A percentile compares a stretch with the other conserved stretches of the same genome.
Evolutionary conservation across 371 early-diverging fungal species (phyloP).

Genomic region (Gilbertella persicaria): DNA sequence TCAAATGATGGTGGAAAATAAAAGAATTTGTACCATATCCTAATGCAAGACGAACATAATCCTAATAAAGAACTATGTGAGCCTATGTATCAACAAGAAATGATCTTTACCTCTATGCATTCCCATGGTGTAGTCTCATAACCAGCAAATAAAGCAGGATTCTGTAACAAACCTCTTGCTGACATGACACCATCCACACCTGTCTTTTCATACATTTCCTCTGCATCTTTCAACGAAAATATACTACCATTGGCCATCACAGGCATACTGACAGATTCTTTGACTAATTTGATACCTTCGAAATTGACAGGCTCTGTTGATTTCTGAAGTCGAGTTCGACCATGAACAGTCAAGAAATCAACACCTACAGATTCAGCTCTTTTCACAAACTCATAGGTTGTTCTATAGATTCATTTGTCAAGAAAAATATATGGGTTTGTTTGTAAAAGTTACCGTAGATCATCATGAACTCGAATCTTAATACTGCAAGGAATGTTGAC

Average conservation of each 20-base stretch:
- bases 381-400: conserved; percentile 79
- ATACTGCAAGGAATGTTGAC: conserved; percentile 75
- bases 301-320: conserved; percentile 75
- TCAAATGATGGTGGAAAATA: conserved; percentile 92
- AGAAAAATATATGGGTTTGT: not conserved
- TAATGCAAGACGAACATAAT: conserved; percentile 74
- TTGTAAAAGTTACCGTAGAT: conserved; percentile 66
- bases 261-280: conserved; percentile 71
- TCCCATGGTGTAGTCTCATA: conserved; percentile 70
- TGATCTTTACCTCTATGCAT: conserved; percentile 58
- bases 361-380: conserved; percentile 77
- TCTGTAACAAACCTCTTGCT: conserved; percentile 86
- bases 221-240: conserved; percentile 68
- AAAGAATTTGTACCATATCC: conserved; percentile 83
- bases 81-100: not conserved
- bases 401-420: conserved; percentile 30
- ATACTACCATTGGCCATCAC: conserved; percentile 85
- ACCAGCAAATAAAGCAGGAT: conserved; percentile 85
- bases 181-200: conserved; percentile 88
- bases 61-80: conserved; percentile 29
- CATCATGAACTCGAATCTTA: conserved; percentile 79
- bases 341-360: conserved; percentile 83
- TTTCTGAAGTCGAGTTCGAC: conserved; percentile 76
- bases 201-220: conserved; percentile 67
- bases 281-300: conserved; percentile 73